Base-by-base conservation (phyloP, 441 rosid genomes). In the Hura crepitans region DNA sequence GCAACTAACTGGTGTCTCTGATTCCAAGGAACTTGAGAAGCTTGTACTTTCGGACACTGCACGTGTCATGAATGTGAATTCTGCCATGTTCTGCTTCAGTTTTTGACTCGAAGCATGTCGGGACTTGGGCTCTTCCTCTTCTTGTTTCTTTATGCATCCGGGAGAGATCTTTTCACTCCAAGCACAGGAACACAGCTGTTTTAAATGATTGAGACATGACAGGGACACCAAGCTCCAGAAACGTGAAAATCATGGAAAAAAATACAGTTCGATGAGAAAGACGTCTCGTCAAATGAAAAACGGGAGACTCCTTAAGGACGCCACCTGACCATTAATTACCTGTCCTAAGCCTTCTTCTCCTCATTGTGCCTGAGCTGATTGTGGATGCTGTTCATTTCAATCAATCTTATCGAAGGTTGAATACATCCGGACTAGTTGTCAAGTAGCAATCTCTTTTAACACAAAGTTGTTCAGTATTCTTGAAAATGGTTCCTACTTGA, bases 161-260 rank as follows among this genome's bases (percentile, higher is more conserved):
- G 65, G 7, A 60, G 83, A 84, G 59, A 79, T 82, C 83, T 73
- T 87, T 43, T 69, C 79, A 33, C 75, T 82, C 86, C 84, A 78
- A 64, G 81, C 74, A 81, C 98, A 93, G 18, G 81, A 75, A 73
- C 98, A 93, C 45, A 88, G 89, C 49, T 75, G 85, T 84, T 82
- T 81, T 66, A 78, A 83, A 75, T 93, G 96, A 65, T 62, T 77
- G 69, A 86, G 78, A 57, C 97, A 93, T 9, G 85, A 75, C 97
- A 89, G 9, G 57, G 72, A 71, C 96, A 93, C 25, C 59, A 61
- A 5, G 59, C 89, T 39, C 96, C 93, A 10, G 97, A 93, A 37
- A 89, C 85, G 76, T 88, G 83, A 77, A 93, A 72, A 79, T 93
- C 92, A 55, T 65, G 84, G 61, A 75, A 82, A 78, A 96, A 93